phyloP scores from a whole-genome alignment of 108 stramenopile species.

The Skeletonema marinoi region DNA sequence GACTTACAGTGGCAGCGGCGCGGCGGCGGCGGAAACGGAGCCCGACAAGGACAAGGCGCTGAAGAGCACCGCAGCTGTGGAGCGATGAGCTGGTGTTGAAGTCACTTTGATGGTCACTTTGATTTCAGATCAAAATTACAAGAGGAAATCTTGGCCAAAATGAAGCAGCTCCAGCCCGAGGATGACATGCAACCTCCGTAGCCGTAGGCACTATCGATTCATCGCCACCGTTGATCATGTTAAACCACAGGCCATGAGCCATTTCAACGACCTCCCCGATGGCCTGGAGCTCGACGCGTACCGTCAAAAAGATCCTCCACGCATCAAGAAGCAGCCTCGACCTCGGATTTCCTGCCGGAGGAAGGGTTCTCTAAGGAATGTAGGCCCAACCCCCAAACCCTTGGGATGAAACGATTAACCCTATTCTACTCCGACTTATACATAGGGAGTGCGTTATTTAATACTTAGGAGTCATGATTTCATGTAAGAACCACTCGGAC shows the following conservation, averaged over 20 bases:
- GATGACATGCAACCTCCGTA: background rate
- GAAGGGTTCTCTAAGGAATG: too few species aligned
- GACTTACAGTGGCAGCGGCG: too few species aligned
- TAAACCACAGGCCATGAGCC: background rate
- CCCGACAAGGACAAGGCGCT: background rate
- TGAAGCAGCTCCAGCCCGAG: background rate
- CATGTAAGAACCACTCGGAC: too few species aligned
- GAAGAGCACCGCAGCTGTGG: background rate
- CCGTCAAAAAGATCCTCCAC: too few species aligned
- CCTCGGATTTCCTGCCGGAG: too few species aligned
- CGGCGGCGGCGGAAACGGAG: background rate
- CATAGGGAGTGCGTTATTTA: too few species aligned
- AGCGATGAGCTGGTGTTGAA: background rate
- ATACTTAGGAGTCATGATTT: too few species aligned
- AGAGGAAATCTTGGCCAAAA: background rate
- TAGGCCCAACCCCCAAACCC: too few species aligned
- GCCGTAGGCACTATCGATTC: background rate
- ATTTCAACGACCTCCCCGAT: background rate
- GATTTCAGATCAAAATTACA: background rate
- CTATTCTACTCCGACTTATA: too few species aligned
- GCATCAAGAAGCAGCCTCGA: too few species aligned
- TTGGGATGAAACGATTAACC: too few species aligned
- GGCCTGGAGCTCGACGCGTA: too few species aligned
- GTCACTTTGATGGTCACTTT: background rate
- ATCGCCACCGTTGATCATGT: background rate